Percentiles rank a stretch among this genome's conserved stretches.
Evolutionary conservation across 177 flowering plant genomes (phyloP).

Genomic region (Vitis hybrid): DNA sequence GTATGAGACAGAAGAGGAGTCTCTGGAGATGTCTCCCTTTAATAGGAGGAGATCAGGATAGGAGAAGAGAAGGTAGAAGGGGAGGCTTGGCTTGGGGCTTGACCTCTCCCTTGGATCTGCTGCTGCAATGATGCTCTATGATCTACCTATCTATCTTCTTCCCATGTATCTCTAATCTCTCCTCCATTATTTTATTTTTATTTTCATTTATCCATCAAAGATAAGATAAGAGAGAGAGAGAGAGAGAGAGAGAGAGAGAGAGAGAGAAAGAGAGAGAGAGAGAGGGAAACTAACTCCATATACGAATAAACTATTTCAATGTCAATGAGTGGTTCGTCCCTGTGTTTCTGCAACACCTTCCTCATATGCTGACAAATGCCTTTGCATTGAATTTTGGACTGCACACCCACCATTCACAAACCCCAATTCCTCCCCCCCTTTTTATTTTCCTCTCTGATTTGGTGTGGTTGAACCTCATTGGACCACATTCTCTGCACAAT

Average conservation of each 20-base stretch:
- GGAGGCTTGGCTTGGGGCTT: too few species aligned
- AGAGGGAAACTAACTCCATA: not conserved
- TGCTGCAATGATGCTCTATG: constrained; percentile 12
- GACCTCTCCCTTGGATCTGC: constrained; percentile 43
- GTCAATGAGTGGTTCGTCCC: too few species aligned
- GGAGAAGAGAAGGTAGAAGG: too few species aligned
- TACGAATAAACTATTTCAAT: not conserved
- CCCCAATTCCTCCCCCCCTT: too few species aligned
- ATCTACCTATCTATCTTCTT: not conserved
- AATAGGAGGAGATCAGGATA: constrained; percentile 1
- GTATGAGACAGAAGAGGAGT: constrained; percentile 6
- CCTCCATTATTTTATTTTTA: constrained; percentile 25
- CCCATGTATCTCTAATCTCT: constrained; percentile 14
- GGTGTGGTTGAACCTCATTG: too few species aligned
- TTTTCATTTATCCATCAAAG: constrained; percentile 20
- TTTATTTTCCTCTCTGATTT: too few species aligned
- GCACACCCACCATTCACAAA: too few species aligned
- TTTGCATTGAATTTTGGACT: too few species aligned
- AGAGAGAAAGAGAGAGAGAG: not conserved
- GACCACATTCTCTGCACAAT: too few species aligned
- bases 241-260: too few species aligned
- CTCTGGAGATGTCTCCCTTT: not conserved
- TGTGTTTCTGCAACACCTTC: too few species aligned
- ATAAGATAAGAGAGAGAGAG: constrained; percentile 20
- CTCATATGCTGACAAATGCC: too few species aligned